These are phyloP conservation scores for Chernovozyma sophiae-reginae DNA, from an alignment of 1,139 yeast species.

Conservation along the genomic window DNA sequence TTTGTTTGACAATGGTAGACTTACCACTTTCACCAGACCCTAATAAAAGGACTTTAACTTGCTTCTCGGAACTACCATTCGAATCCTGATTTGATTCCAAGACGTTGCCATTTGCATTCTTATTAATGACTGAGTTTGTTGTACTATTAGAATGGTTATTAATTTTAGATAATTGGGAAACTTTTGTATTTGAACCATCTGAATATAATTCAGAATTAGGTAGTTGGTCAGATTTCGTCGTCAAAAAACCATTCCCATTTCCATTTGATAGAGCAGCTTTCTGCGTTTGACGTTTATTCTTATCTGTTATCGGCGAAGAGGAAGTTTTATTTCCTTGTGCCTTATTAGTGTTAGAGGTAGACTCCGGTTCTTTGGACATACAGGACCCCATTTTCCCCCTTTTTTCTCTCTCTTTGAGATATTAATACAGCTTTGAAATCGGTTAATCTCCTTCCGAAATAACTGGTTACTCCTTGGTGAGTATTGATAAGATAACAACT, in stretches of 20 bases:
- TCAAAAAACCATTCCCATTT: neutral
- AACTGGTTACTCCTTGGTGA: no score
- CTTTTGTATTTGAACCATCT: neutral
- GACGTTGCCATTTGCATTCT: neutral
- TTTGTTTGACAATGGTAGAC: conserved; percentile 71
- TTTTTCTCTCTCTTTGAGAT: no score
- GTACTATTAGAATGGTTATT: neutral
- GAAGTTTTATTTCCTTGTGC: conserved; percentile 5
- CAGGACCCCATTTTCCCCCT: conserved; percentile 32
- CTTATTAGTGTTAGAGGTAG: neutral
- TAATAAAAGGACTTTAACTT: conserved; percentile 59
- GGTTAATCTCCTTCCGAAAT: no score
- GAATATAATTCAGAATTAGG: neutral
- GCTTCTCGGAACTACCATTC: conserved; percentile 23
- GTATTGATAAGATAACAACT: no score
- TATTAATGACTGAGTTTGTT: neutral
- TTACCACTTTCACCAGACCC: conserved; percentile 84
- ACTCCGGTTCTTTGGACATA: conserved; percentile 21
- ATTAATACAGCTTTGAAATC: no score
- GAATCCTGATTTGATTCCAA: neutral
- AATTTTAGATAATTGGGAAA: neutral
- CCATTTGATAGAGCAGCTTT: neutral
- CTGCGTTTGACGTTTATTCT: conserved; percentile 4
- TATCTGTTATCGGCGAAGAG: conserved; percentile 10
- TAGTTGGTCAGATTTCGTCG: neutral